Conservation (phyloP, 2,329 filamentous ascomycete genomes). For the Fusarium sp. region DNA sequence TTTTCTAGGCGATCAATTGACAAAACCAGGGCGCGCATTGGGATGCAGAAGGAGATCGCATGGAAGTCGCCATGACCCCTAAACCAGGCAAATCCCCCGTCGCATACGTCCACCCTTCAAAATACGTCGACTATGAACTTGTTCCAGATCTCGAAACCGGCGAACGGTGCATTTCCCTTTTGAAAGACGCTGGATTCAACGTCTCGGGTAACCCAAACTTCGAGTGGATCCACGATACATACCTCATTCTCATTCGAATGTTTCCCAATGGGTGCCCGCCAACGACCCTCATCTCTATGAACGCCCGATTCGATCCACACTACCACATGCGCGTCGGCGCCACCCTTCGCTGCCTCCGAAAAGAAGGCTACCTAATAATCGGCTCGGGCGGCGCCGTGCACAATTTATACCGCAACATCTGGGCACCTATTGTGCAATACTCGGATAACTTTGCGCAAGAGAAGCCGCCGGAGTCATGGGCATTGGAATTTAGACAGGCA, state of each 20-base stretch:
- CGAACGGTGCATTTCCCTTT: constrained; percentile 61
- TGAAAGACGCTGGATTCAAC: constrained; percentile 65
- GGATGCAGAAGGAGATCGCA: constrained; percentile 66
- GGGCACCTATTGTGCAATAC: constrained; percentile 69
- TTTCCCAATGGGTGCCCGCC: constrained; percentile 74
- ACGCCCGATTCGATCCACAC: constrained; percentile 43
- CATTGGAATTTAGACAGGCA: constrained; percentile 74
- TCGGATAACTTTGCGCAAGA: constrained; percentile 30
- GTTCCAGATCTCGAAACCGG: constrained; percentile 68
- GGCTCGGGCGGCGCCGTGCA: constrained; percentile 74
- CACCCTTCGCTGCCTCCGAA: constrained; percentile 20
- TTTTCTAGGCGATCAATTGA: not conserved
- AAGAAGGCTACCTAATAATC: constrained; percentile 61
- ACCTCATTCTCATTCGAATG: constrained; percentile 76
- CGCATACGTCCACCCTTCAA: constrained; percentile 73
- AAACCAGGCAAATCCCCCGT: constrained; percentile 71
- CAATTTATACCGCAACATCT: constrained; percentile 76
- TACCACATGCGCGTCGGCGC: constrained; percentile 42
- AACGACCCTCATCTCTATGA: constrained; percentile 60
- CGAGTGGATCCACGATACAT: constrained; percentile 80
- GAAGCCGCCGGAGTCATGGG: constrained; percentile 56
- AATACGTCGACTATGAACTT: constrained; percentile 72
- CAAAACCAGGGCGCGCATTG: constrained; percentile 65
- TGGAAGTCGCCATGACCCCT: constrained; percentile 72
- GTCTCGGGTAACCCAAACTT: constrained; percentile 66